Evolutionary conservation across 2,329 filamentous ascomycete genomes (phyloP), one percentile per base, ranked within the genome.

Genomic region (Davidsoniella australis): DNA sequence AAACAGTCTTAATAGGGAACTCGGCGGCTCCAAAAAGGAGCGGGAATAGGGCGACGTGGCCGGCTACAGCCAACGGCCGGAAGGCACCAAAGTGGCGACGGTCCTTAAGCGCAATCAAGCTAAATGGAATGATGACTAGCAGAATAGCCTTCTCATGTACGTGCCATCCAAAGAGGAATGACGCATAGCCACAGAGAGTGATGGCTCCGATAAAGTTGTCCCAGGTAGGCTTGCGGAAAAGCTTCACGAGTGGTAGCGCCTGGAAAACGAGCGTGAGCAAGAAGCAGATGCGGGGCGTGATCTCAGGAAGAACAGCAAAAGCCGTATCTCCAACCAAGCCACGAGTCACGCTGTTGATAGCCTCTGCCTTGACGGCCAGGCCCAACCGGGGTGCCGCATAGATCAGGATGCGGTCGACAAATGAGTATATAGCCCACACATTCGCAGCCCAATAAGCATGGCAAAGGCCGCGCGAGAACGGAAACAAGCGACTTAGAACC

Each of bases 401-500:
- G 53, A 98, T 94, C 56, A 98, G 62, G 6, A 86, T 66, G 48
- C 91, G 75, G 60, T 98, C 91, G 2, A 74, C 68, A 61, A 96
- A 94, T 0, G 91, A 95, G 65, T 98, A 98, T 61, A 96, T 75
- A 0, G 91, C 89, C 91, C 91, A 98, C 1, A 94, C 69, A 57
- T 98, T 98, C 0, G 91, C 88, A 10, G 91, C 91, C 91, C 91
- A 98, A 63, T 98, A 98, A 1, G 91, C 91, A 67, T 98, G 91
- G 61, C 89, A 96, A 4, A 98, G 69, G 0, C 91, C 91, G 53
- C 91, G 74, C 1, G 87, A 87, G 63, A 98, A 98, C 0, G 91
- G 91, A 58, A 98, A 98, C 7, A 98, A 68, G 36, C 91, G 75
- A 59, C 78, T 81, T 53, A 91, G 65, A 18, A 98, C 70, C 66